A percentile compares a stretch with the other conserved stretches of the same genome.
Evolutionary conservation across 1,139 yeast species (phyloP).

Genomic region (Hyphopichia khmerensis): DNA sequence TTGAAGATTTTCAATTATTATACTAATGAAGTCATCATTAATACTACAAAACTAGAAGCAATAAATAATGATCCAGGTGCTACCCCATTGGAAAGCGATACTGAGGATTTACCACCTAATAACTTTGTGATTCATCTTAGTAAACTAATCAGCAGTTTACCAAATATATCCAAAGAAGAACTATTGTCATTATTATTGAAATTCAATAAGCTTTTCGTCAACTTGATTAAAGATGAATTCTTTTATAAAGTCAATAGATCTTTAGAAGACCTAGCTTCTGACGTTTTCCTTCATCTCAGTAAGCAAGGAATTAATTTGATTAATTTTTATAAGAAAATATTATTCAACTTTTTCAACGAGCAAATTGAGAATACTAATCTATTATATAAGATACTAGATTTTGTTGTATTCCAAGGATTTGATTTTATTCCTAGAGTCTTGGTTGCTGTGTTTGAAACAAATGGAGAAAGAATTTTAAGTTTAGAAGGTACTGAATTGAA

Average conservation of each 20-base stretch:
- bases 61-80: slow-evolving; percentile 10
- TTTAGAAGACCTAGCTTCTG: slow-evolving; percentile 32
- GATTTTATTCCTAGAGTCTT: slow-evolving; percentile 33
- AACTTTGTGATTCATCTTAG: slow-evolving; percentile 23
- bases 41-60: slow-evolving; percentile 11
- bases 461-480: slow-evolving; percentile 16
- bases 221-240: slow-evolving; percentile 35
- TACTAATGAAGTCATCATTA: slow-evolving; percentile 22
- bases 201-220: slow-evolving; percentile 28
- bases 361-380: slow-evolving; percentile 11
- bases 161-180: slow-evolving; percentile 28
- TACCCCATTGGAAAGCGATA: slow-evolving; percentile 9
- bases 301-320: slow-evolving; percentile 38
- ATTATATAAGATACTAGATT: slow-evolving; percentile 28
- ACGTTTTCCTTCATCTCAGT: slow-evolving; percentile 32
- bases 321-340: slow-evolving; percentile 21
- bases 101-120: slow-evolving; percentile 18
- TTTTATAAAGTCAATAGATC: slow-evolving; percentile 37
- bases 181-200: slow-evolving; percentile 34
- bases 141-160: slow-evolving; percentile 18
- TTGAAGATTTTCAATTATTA: slow-evolving; percentile 36
- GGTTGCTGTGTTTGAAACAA: slow-evolving; percentile 21
- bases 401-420: slow-evolving; percentile 42
- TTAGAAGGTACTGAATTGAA: slow-evolving; percentile 31
- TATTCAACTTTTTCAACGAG: slow-evolving; percentile 23